Conservation (phyloP, 768 basidiomycete genomes). For the Tephrocybe rancida region DNA sequence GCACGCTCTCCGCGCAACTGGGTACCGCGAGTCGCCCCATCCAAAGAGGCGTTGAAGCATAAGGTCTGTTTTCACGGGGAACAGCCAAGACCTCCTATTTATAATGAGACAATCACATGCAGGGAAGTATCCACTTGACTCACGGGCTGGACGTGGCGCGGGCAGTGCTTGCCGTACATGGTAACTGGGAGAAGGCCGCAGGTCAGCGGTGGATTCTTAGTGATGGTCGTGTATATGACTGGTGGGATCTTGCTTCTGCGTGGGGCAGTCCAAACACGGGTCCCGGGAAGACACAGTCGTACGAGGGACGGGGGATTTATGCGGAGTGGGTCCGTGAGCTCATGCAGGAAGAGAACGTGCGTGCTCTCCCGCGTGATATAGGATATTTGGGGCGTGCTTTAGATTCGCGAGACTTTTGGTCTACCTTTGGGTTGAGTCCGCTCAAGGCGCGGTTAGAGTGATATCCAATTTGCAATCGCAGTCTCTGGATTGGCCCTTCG, state of each 20-base stretch:
- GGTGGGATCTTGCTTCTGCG: conserved; percentile 66
- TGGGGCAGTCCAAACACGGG: conserved; percentile 38
- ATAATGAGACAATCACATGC: neutral
- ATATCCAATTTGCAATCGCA: neutral
- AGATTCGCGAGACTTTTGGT: conserved; percentile 67
- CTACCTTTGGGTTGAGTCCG: conserved; percentile 45
- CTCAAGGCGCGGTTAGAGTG: conserved; percentile 35
- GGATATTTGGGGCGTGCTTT: conserved; percentile 52
- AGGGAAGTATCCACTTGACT: conserved; percentile 64
- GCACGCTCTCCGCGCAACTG: conserved; percentile 49
- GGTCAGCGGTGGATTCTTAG: conserved; percentile 61
- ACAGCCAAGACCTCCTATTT: neutral
- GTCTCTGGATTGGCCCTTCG: neutral
- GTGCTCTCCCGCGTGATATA: conserved; percentile 53
- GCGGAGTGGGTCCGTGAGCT: conserved; percentile 59
- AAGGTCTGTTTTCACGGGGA: conserved; percentile 38
- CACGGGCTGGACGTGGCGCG: conserved; percentile 64
- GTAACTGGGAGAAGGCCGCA: conserved; percentile 39
- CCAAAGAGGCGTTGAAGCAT: conserved; percentile 50
- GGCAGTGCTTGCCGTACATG: conserved; percentile 59
- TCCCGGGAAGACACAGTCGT: neutral
- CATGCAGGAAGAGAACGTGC: conserved; percentile 51
- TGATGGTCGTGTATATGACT: conserved; percentile 62
- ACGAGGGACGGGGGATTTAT: conserved; percentile 37
- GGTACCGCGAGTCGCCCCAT: conserved; percentile 53